Conservation (phyloP, 345 rosid species). For the Lumnitzera racemosa region DNA sequence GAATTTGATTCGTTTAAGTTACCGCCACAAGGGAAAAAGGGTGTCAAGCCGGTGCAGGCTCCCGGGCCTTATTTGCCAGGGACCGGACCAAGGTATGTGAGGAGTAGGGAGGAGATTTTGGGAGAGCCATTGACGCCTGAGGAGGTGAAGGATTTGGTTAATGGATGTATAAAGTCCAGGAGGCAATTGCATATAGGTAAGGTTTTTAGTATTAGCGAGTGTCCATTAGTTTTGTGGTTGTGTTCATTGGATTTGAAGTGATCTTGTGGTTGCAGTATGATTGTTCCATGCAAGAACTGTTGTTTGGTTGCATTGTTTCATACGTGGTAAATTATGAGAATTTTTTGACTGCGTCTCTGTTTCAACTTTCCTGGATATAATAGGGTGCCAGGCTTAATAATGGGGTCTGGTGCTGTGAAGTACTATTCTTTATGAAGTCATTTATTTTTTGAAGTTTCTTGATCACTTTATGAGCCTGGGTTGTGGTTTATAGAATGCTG, state of each 20-base stretch:
- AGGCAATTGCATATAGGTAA: conserved; percentile 91
- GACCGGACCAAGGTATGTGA: conserved; percentile 65
- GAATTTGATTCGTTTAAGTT: conserved; percentile 80
- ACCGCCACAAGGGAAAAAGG: conserved; percentile 79
- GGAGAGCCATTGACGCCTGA: conserved; percentile 76
- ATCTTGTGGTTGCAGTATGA: too few relatives aligned
- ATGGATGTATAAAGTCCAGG: conserved; percentile 39
- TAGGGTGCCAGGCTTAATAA: too few relatives aligned
- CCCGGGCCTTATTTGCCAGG: conserved; percentile 85
- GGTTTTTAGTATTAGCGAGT: not conserved
- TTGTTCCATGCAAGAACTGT: too few relatives aligned
- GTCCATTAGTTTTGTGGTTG: too few relatives aligned
- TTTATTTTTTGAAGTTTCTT: too few relatives aligned
- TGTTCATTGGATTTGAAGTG: too few relatives aligned
- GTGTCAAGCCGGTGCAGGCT: conserved; percentile 81
- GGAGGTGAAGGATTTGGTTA: conserved; percentile 60
- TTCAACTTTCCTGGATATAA: too few relatives aligned
- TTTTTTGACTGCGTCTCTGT: too few relatives aligned
- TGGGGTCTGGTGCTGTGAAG: too few relatives aligned
- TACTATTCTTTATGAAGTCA: too few relatives aligned
- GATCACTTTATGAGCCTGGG: not conserved
- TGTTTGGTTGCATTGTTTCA: too few relatives aligned
- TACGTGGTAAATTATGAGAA: too few relatives aligned
- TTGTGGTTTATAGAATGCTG: not conserved
- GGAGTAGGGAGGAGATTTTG: conserved; percentile 64